A percentile compares a stretch with the other conserved stretches of the same genome.
Conservation (phyloP, 371 early-diverging fungal genomes). For the Funneliformis caledonium region DNA sequence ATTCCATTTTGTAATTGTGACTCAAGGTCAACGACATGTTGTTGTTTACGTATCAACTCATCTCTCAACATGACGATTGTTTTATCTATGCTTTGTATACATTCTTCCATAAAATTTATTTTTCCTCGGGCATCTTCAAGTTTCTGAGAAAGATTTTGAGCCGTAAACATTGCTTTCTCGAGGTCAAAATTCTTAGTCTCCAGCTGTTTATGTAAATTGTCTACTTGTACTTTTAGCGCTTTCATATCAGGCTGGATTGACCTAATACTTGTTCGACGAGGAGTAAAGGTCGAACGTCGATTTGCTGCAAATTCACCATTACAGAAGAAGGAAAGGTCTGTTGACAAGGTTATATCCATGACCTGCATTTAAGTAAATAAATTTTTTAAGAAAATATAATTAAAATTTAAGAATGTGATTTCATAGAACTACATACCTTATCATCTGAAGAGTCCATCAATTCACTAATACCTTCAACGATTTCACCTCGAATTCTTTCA, state of each 20-base stretch:
- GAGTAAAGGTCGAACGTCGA: constrained; percentile 2
- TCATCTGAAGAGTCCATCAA: background rate
- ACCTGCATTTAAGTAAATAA: background rate
- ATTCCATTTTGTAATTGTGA: background rate
- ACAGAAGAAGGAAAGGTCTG: background rate
- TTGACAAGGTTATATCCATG: background rate
- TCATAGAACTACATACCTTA: background rate
- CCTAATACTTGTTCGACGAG: background rate
- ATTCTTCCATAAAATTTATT: constrained; percentile 15
- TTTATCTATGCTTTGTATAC: constrained; percentile 1
- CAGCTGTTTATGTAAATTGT: background rate
- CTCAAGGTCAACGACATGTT: background rate
- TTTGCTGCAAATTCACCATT: background rate
- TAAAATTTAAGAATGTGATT: background rate
- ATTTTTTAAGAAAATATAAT: background rate
- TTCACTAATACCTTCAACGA: constrained; percentile 27
- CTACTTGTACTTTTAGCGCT: constrained; percentile 9
- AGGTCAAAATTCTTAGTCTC: constrained; percentile 23
- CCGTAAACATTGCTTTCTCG: background rate
- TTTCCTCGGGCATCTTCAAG: constrained; percentile 12
- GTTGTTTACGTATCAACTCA: constrained; percentile 15
- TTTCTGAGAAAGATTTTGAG: background rate
- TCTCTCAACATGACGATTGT: background rate
- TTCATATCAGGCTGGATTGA: background rate
- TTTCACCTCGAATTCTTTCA: constrained; percentile 7